Evolutionary conservation across 2,329 filamentous ascomycete species (phyloP), one percentile per base, ranked within the genome.

Genomic region (Monosporascus sp.): DNA sequence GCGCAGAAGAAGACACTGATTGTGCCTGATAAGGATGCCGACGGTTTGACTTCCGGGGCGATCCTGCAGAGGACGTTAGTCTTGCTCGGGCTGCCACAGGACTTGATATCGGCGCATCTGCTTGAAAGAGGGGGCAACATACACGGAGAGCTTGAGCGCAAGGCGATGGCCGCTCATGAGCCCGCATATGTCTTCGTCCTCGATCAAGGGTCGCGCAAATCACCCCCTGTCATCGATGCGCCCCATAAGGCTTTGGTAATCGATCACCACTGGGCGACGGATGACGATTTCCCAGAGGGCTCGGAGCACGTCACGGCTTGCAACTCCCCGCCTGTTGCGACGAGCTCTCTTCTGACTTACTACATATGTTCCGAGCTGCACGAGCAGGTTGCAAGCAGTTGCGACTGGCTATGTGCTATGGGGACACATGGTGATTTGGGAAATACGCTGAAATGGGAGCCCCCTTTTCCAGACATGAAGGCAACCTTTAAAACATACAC

Each of bases 401-500:
- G 81, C 59, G 79, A 77, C 39, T 88, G 85, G 79, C 72, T 88
- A 1, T 85, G 82, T 51, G 76, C 77, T 3, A 76, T 87, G 57
- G 86, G 86, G 8, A 87, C 85, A 0, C 82, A 87, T 56, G 85
- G 84, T 3, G 85, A 88, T 57, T 72, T 88, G 0, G 85, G 85
- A 15, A 86, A 79, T 39, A 77, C 77, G 0, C 57, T 87, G 17
- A 87, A 86, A 63, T 88, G 85, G 85, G 70, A 80, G 22, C 75
- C 77, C 0, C 85, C 85, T 0, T 87, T 88, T 57, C 85, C 85
- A 1, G 80, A 87, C 55, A 86, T 88, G 82, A 74, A 72, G 18
- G 66, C 73, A 1, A 78, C 78, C 0, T 81, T 88, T 59, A 86
- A 86, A 59, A 70, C 66, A 15, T 74, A 85, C 60, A 81, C 81